Evolutionary conservation across 306 rosid species (phyloP), one percentile per base, ranked within the genome.

Genomic region (Boehmeria nivea): DNA sequence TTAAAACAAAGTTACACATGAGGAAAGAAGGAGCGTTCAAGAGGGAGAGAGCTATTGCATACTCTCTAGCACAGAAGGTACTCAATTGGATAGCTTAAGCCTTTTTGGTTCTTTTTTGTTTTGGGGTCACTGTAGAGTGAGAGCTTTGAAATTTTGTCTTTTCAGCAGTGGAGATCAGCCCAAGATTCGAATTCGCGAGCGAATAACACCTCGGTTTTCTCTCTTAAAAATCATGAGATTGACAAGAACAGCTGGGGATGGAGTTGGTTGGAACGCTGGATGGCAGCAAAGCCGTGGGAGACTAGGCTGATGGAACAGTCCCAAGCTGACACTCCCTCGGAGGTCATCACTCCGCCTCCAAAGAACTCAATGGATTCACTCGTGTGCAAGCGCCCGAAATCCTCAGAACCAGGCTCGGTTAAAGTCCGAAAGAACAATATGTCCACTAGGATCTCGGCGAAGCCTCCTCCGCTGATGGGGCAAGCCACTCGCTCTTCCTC

Each of bases 241-340:
- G 84, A 81, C 74, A 87, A 79, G 76, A 74, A 72, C 27, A 87
- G 77, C 48, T 66, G 83, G 78, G 99, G 99, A 40, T 93, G 99
- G 99, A 93, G 84, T 57, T 93, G 99, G 99, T 74, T 93, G 70
- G 99, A 93, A 69, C 83, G 99, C 12, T 93, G 99, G 99, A 93
- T 93, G 99, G 88, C 96, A 25, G 96, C 96, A 3, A 93, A 87
- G 73, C 99, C 99, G 2, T 93, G 99, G 99, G 99, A 93, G 71
- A 81, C 78, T 42, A 82, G 96, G 65, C 72, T 93, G 57, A 93
- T 87, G 93, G 96, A 87, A 70, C 80, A 87, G 55, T 75, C 87
- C 18, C 83, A 72, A 1, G 17, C 66, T 6, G 93, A 59, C 8
- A 88, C 76, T 27, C 61, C 72, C 18, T 51, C 74, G 16, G 81